Base-by-base conservation (phyloP, 495 filamentous ascomycete species). In the Neohortaea acidophila region DNA sequence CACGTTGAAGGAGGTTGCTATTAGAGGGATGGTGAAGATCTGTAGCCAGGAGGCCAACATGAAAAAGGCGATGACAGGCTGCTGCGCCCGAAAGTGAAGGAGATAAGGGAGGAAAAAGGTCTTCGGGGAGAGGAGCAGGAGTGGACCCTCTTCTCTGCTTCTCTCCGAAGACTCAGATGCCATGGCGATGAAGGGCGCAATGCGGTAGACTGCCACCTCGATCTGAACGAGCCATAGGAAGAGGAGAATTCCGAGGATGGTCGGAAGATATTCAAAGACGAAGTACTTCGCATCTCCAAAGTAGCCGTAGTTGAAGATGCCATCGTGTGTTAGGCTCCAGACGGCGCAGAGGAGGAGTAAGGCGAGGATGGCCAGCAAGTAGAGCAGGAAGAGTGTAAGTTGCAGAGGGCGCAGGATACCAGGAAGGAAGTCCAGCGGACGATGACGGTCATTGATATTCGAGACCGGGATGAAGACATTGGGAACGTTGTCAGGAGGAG, bases 241-340 rank as follows among this genome's bases (percentile, higher is more conserved):
- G 12, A 92, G 59, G n/a, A 75, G 45, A 1, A 70, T 69, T 2
- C 74, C 82, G n/a, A 89, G 44, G 0, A 91, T 61, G 40, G 81
- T 82, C 3, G 85, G 85, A 5, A 94, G 54, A 51, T 85, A 84
- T 41, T 82, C 69, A 53, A 91, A 81, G 37, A 92, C 59, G 55
- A 93, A 93, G 53, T 91, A 94, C n/a, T 73, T 69, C 7, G 62
- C 60, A 18, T 73, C 77, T 34, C 76, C 74, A 32, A 77, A 74
- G 19, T 66, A 65, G 15, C 56, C 57, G 56, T 84, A 94, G 8
- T 61, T 49, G 57, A 70, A 72, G 4, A 93, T 53, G 0, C 85
- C 82, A 7, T 64, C 47, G 38, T 78, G 68, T 4, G 59, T 50
- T 17, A 64, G 59, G 3, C 83, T 84, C 59, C 69, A 87, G 17